Conservation (phyloP, 208 protist genomes). For the Novymonas esmeraldas region DNA sequence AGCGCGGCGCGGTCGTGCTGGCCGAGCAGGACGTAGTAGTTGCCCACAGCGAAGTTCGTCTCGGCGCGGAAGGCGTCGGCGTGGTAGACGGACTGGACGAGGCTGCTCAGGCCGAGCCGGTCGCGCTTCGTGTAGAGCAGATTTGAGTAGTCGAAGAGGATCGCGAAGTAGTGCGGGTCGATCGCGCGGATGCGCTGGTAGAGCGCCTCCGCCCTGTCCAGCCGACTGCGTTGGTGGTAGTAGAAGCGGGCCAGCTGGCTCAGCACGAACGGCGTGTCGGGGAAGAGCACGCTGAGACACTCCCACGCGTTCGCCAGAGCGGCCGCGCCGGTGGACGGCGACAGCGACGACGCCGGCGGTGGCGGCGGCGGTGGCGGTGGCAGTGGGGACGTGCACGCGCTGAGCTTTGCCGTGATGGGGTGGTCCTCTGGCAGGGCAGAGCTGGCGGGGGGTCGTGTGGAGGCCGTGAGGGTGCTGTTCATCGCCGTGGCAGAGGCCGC, state of each 20-base stretch:
- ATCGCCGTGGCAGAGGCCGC: background rate
- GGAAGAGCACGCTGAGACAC: slow-evolving; percentile 63
- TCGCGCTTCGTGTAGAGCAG: slow-evolving; percentile 96
- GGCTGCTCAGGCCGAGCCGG: slow-evolving; percentile 75
- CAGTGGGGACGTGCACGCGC: background rate
- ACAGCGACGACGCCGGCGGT: slow-evolving; percentile 1
- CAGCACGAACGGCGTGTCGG: slow-evolving; percentile 67
- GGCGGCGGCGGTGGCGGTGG: background rate
- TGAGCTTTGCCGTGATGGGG: background rate
- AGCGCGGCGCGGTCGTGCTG: slow-evolving; percentile 96
- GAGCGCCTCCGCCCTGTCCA: slow-evolving; percentile 75
- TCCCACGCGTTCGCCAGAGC: slow-evolving; percentile 64
- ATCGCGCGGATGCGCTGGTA: slow-evolving; percentile 85
- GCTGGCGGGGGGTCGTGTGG: background rate
- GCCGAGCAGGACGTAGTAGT: slow-evolving; percentile 96
- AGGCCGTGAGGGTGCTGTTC: background rate
- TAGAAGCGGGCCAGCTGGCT: slow-evolving; percentile 83
- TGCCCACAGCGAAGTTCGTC: slow-evolving; percentile 97
- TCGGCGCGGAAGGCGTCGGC: slow-evolving; percentile 96
- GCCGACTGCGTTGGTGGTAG: slow-evolving; percentile 90
- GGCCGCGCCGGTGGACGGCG: background rate
- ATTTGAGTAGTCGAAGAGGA: slow-evolving; percentile 96
- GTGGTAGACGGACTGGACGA: slow-evolving; percentile 93
- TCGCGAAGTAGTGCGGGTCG: slow-evolving; percentile 93
- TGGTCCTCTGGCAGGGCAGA: background rate